Evolutionary conservation across 306 rosid genomes (phyloP).

Genomic region (Sicyos baderoa): DNA sequence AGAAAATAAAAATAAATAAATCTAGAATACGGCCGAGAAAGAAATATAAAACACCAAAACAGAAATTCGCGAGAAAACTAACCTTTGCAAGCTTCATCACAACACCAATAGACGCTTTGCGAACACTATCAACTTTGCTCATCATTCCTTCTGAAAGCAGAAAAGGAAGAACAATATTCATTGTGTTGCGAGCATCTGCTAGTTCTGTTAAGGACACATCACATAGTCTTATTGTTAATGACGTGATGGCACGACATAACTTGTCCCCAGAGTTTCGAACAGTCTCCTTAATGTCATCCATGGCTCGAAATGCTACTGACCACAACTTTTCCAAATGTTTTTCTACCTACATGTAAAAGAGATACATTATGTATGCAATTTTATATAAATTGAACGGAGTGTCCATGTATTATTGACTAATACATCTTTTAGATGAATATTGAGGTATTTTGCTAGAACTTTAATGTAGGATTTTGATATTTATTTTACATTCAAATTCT

Average conservation of each 20-base stretch:
- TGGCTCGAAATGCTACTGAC: constrained; percentile 80
- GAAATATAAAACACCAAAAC: background rate
- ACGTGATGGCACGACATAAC: constrained; percentile 58
- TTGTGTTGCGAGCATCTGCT: constrained; percentile 70
- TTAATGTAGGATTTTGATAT: background rate
- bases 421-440: background rate
- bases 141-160: constrained; percentile 83
- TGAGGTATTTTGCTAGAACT: background rate
- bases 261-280: constrained; percentile 88
- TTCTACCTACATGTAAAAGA: constrained; percentile 42
- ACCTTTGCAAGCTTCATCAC: constrained; percentile 99
- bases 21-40: background rate
- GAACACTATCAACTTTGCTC: constrained; percentile 83
- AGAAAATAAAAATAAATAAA: background rate
- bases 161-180: constrained; percentile 81
- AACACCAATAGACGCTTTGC: constrained; percentile 76
- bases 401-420: background rate
- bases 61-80: constrained; percentile 20
- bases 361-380: background rate
- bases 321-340: constrained; percentile 72
- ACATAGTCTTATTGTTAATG: constrained; percentile 79
- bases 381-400: background rate
- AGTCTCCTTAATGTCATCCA: constrained; percentile 97
- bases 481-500: background rate
- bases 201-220: constrained; percentile 71